Evolutionary conservation across 176 grass and related monocot species (phyloP).

Genomic region (Ensete glaucum): DNA sequence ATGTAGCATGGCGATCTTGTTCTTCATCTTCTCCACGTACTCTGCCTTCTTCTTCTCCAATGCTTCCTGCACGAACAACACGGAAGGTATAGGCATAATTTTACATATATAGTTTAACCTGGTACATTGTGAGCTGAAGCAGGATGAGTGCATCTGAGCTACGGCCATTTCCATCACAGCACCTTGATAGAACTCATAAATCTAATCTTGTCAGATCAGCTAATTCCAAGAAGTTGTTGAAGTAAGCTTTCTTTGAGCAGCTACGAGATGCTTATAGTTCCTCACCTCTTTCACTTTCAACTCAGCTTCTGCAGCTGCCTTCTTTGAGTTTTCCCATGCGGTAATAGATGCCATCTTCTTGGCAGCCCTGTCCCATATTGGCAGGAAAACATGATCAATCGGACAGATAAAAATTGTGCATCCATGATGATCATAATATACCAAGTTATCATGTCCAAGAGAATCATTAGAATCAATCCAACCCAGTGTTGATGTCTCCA

Average conservation of each 20-base stretch:
- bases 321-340: constrained; percentile 83
- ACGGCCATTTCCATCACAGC: too few relatives aligned
- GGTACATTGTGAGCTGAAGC: too few relatives aligned
- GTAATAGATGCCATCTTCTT: constrained; percentile 63
- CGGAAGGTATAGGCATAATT: background rate
- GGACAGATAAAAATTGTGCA: background rate
- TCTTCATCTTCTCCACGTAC: constrained; percentile 14
- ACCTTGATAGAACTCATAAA: too few relatives aligned
- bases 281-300: constrained; percentile 66
- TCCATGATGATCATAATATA: background rate
- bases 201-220: too few relatives aligned
- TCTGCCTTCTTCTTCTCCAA: constrained; percentile 13
- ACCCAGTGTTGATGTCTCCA: background rate
- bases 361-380: constrained; percentile 29
- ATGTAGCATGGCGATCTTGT: constrained; percentile 7
- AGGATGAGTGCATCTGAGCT: too few relatives aligned
- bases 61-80: constrained; percentile 3
- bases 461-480: background rate
- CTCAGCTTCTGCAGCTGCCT: constrained; percentile 49
- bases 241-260: too few relatives aligned
- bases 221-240: too few relatives aligned
- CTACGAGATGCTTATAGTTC: too few relatives aligned
- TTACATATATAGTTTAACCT: too few relatives aligned
- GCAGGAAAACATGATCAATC: background rate
- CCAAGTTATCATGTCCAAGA: background rate